Percentiles rank a stretch among this genome's conserved stretches.
Conservation (phyloP, 202 grass and related monocot species). For the Digitaria exilis region DNA sequence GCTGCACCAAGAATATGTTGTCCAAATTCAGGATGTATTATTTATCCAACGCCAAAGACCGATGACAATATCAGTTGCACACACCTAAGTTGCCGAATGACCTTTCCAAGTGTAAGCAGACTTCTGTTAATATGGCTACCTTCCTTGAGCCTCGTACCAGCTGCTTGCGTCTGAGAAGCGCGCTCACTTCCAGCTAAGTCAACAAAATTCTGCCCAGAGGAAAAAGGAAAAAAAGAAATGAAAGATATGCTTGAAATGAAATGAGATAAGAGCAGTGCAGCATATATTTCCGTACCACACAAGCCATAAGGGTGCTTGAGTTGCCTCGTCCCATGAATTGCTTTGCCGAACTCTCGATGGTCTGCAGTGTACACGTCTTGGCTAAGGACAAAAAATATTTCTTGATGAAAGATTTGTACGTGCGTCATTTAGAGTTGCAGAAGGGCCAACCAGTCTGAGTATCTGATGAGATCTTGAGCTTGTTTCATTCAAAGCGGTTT, state of each 20-base stretch:
- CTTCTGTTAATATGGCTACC: constrained; percentile 96
- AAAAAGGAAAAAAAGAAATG: constrained; percentile 11
- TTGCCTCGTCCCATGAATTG: constrained; percentile 58
- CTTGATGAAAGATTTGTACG: background rate
- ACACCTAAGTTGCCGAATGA: constrained; percentile 95
- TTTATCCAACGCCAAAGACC: background rate
- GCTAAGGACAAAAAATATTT: constrained; percentile 22
- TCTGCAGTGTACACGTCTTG: constrained; percentile 41
- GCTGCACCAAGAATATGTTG: constrained; percentile 42
- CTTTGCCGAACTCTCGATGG: constrained; percentile 69
- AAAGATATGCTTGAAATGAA: background rate
- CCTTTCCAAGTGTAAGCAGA: constrained; percentile 86
- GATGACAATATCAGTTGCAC: background rate
- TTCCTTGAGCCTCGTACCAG: constrained; percentile 82
- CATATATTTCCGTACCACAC: constrained; percentile 63
- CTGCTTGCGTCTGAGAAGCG: constrained; percentile 73
- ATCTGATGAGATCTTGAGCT: constrained; percentile 98
- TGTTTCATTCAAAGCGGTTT: constrained; percentile 81
- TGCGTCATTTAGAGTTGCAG: background rate
- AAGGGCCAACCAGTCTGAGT: constrained; percentile 76
- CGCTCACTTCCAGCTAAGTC: constrained; percentile 96
- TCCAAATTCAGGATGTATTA: background rate
- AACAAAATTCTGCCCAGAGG: constrained; percentile 75
- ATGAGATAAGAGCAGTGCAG: background rate
- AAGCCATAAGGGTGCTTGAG: constrained; percentile 71